Evolutionary conservation across 2,329 filamentous ascomycete species (phyloP).

Genomic region (Fusarium sp.): DNA sequence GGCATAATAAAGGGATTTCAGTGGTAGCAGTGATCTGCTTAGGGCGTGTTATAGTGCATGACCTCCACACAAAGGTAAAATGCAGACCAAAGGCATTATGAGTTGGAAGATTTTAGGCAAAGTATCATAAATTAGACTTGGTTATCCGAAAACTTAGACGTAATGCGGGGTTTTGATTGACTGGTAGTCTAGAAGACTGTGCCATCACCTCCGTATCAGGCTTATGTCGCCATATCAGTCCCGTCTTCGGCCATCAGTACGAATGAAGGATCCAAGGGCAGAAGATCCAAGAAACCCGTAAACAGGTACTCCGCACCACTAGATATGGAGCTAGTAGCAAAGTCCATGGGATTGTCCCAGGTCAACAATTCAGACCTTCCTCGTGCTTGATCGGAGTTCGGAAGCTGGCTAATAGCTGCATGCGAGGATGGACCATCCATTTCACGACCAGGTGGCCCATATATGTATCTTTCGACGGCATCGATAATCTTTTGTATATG

Average conservation of each 20-base stretch:
- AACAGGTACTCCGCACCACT: accelerated
- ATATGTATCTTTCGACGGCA: neutral
- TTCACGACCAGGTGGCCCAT: accelerated
- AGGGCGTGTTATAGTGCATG: neutral
- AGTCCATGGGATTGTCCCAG: accelerated
- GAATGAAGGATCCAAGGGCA: neutral
- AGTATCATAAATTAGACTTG: neutral
- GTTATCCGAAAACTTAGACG: neutral
- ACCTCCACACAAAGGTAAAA: neutral
- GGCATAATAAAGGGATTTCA: neutral
- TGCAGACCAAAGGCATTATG: accelerated
- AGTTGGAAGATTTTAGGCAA: neutral
- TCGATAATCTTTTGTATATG: neutral
- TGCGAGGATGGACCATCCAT: neutral
- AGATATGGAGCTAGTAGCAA: neutral
- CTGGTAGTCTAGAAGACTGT: no score
- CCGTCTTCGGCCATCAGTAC: neutral
- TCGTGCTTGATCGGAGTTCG: neutral
- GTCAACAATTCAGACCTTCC: accelerated
- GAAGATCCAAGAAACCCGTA: neutral
- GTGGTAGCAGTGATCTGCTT: accelerated
- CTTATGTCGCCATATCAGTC: neutral
- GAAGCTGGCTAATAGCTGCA: accelerated
- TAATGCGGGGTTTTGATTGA: neutral
- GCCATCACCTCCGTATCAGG: accelerated